phyloP scores from a whole-genome alignment of 352 stramenopile genomes.

The Phytophthora pini region DNA sequence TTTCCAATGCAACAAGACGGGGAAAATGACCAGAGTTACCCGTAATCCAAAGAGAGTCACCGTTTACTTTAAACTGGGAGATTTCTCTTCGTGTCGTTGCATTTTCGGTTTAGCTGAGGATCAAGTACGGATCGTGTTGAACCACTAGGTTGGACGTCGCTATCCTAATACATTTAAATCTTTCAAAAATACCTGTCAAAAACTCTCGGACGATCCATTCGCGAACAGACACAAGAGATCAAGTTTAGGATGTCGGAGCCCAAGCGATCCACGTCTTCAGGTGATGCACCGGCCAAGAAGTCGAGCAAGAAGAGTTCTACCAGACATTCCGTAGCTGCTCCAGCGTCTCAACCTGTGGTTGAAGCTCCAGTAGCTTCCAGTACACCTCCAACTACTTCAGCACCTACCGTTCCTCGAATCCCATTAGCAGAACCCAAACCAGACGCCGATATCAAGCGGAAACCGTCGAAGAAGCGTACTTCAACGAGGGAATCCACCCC shows the following conservation, averaged over 20 bases:
- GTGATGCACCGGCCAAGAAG: conserved; percentile 25
- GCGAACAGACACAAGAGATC: conserved; percentile 19
- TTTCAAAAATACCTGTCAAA: too few species aligned
- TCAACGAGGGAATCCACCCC: conserved; percentile 15
- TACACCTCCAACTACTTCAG: conserved; percentile 20
- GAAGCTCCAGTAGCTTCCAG: conserved; percentile 12
- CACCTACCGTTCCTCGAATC: conserved; percentile 50
- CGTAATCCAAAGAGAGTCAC: too few species aligned
- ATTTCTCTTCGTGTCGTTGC: too few species aligned
- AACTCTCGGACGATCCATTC: too few species aligned
- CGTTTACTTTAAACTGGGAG: too few species aligned
- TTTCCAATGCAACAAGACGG: too few species aligned
- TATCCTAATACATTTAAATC: too few species aligned
- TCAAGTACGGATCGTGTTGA: too few species aligned
- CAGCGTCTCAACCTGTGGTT: conserved; percentile 15
- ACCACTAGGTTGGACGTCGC: too few species aligned
- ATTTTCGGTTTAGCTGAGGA: too few species aligned
- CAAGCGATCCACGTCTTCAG: conserved; percentile 25
- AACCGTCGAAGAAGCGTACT: conserved; percentile 58
- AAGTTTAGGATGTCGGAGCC: conserved; percentile 45
- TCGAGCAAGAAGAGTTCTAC: conserved; percentile 46
- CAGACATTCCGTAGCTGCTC: conserved; percentile 16
- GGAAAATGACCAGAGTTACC: too few species aligned
- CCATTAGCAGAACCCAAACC: conserved; percentile 55
- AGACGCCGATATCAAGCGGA: conserved; percentile 33